Conservation (phyloP, 1,284 basidiomycete species). For the Irpex sp. region DNA sequence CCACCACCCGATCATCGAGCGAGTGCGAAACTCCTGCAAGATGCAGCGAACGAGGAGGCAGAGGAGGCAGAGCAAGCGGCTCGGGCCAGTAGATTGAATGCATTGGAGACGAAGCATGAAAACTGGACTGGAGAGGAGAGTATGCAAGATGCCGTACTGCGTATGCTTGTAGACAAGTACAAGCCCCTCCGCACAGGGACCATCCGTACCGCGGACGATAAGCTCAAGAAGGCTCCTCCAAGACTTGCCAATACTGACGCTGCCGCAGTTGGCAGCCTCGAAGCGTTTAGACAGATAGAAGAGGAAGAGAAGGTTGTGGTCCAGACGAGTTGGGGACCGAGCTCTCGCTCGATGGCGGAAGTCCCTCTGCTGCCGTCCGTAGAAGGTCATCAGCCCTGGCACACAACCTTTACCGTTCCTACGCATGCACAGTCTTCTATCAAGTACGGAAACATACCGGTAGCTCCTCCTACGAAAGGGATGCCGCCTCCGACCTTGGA, state of each 20-base stretch:
- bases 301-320: slow-evolving; percentile 6
- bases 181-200: slow-evolving; percentile 65
- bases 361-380: slow-evolving; percentile 47
- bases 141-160: slow-evolving; percentile 65
- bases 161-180: slow-evolving; percentile 85
- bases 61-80: slow-evolving; percentile 26
- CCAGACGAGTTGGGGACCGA: slow-evolving; percentile 7
- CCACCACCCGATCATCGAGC: slow-evolving; percentile 30
- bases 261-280: neutral
- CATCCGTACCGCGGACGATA: slow-evolving; percentile 70
- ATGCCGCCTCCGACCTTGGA: slow-evolving; percentile 33
- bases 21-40: slow-evolving; percentile 66
- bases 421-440: slow-evolving; percentile 48
- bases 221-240: slow-evolving; percentile 50
- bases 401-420: slow-evolving; percentile 59
- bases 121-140: slow-evolving; percentile 79
- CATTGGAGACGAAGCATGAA: slow-evolving; percentile 38
- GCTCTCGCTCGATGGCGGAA: slow-evolving; percentile 12
- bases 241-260: slow-evolving; percentile 17
- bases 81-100: slow-evolving; percentile 24
- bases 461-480: slow-evolving; percentile 18
- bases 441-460: slow-evolving; percentile 43
- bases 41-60: slow-evolving; percentile 55
- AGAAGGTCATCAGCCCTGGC: slow-evolving; percentile 62
- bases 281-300: neutral